phyloP scores from a whole-genome alignment of 2,329 filamentous ascomycete genomes.

The Botrytis fabae region DNA sequence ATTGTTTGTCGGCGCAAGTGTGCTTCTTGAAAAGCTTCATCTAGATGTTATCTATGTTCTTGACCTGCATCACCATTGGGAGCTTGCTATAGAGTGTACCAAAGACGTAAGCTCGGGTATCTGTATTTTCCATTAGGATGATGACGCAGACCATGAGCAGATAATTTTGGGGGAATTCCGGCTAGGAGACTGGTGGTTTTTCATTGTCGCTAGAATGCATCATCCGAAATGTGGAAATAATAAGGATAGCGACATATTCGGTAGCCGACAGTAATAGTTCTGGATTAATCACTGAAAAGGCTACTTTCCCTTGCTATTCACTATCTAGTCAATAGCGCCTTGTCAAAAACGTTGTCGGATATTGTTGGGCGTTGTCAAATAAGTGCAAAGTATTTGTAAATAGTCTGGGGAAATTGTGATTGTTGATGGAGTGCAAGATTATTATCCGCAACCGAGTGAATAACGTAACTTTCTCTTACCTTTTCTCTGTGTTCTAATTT shows the following conservation, averaged over 20 bases:
- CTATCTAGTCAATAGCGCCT: too few relatives aligned
- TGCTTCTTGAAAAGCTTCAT: not conserved
- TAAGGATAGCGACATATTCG: not conserved
- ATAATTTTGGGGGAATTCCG: not conserved
- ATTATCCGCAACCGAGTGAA: not conserved
- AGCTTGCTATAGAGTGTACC: not conserved
- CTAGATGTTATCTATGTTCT: not conserved
- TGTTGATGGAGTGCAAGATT: too few relatives aligned
- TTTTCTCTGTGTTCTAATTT: not conserved
- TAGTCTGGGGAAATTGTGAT: too few relatives aligned
- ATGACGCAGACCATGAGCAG: not conserved
- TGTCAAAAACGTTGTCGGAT: too few relatives aligned
- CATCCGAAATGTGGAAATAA: not conserved
- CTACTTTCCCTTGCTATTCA: too few relatives aligned
- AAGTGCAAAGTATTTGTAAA: too few relatives aligned
- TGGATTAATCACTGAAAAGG: not conserved
- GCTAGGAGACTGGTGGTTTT: too few relatives aligned
- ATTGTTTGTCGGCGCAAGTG: not conserved
- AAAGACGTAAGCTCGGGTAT: not conserved
- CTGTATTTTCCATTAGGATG: not conserved
- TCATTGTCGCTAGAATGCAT: rapidly evolving
- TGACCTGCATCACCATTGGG: not conserved
- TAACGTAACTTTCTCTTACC: not conserved
- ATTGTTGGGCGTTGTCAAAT: too few relatives aligned
- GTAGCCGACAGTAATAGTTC: not conserved